phyloP scores from a whole-genome alignment of 2,329 filamentous ascomycete genomes.

The Diaporthe sp. region DNA sequence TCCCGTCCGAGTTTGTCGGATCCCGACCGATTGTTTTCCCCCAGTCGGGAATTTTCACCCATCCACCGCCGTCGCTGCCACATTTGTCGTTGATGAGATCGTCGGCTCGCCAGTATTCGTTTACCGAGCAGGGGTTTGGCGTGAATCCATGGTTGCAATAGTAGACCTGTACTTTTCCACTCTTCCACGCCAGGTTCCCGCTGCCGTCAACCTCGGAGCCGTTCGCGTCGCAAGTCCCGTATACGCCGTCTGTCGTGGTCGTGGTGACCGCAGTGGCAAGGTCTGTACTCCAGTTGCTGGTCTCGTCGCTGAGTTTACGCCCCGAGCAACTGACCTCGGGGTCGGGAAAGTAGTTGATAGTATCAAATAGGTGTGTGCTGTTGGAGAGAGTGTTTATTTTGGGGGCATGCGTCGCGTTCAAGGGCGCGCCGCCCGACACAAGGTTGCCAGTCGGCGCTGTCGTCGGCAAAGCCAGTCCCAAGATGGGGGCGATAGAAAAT shows the following conservation, averaged over 20 bases:
- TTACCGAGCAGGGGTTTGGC: constrained; percentile 33
- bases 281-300: constrained; percentile 3
- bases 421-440: constrained; percentile 8
- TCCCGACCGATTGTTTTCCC: constrained; percentile 40
- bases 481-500: constrained; percentile 25
- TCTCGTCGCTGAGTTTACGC: constrained; percentile 26
- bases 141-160: constrained; percentile 41
- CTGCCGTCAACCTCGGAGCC: constrained; percentile 38
- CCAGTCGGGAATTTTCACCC: constrained; percentile 39
- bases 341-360: constrained; percentile 40
- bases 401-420: not conserved
- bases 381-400: constrained; percentile 23
- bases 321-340: constrained; percentile 40
- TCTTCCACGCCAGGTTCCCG: constrained; percentile 40
- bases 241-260: constrained; percentile 31
- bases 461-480: constrained; percentile 36
- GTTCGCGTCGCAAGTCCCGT: constrained; percentile 37
- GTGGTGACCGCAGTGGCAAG: constrained; percentile 32
- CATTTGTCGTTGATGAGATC: constrained; percentile 40
- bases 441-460: constrained; percentile 12
- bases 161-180: constrained; percentile 39
- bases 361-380: constrained; percentile 26
- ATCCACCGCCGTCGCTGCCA: constrained; percentile 37
- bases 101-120: constrained; percentile 43
- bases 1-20: constrained; percentile 38